phyloP scores from a whole-genome alignment of 345 rosid species.

The Pelargonium nanum region DNA sequence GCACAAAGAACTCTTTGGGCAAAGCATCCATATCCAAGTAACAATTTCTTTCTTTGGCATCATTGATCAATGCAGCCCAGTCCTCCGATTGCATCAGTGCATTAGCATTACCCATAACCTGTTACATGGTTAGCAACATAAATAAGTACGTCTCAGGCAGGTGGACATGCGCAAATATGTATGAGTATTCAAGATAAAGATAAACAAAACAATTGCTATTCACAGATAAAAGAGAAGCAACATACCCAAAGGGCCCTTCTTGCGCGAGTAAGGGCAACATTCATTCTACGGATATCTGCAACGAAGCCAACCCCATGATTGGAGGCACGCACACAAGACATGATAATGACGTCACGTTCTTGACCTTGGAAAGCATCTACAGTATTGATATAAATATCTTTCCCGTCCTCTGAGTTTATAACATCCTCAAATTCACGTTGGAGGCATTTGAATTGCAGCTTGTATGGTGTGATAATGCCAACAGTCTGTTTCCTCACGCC shows the following conservation, averaged over 20 bases:
- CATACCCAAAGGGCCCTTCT: conserved; percentile 95
- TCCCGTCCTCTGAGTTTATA: conserved; percentile 79
- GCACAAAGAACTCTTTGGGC: conserved; percentile 55
- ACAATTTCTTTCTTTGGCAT: conserved; percentile 84
- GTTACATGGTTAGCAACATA: conserved; percentile 15
- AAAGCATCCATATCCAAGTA: conserved; percentile 86
- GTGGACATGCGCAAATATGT: not conserved
- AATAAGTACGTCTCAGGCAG: no score
- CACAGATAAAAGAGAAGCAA: not conserved
- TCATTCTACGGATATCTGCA: conserved; percentile 93
- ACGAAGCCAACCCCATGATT: conserved; percentile 94
- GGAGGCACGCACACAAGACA: conserved; percentile 99
- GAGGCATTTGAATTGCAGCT: conserved; percentile 93
- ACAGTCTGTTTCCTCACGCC: conserved; percentile 66
- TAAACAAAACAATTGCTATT: no score
- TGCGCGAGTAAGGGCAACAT: conserved; percentile 98
- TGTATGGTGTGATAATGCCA: conserved; percentile 94
- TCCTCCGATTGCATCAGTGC: conserved; percentile 77
- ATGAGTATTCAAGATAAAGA: no score
- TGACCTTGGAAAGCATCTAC: conserved; percentile 99
- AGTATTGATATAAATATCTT: conserved; percentile 88
- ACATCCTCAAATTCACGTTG: conserved; percentile 73
- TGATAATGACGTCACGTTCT: conserved; percentile 96
- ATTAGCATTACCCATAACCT: conserved; percentile 95
- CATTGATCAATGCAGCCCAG: conserved; percentile 82